Evolutionary conservation across 2,329 filamentous ascomycete genomes (phyloP).

Genomic region (Conoideocrella luteorostrata): DNA sequence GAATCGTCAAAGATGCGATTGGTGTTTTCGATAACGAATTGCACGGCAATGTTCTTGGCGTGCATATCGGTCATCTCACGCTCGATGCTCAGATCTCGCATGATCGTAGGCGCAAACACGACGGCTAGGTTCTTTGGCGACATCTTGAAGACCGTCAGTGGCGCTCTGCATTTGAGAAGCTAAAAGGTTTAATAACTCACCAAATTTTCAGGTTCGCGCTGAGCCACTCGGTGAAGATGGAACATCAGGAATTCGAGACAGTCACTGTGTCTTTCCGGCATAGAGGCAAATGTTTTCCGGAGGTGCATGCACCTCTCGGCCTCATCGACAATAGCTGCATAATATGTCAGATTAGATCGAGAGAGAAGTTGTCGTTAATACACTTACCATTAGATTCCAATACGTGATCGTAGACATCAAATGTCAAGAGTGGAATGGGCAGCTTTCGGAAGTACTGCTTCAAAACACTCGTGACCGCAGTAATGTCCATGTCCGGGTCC

Average conservation of each 20-base stretch:
- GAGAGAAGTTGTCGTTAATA: neutral
- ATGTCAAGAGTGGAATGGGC: conserved; percentile 83
- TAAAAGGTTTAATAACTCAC: conserved; percentile 38
- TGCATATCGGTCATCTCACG: conserved; percentile 96
- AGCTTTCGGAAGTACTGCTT: conserved; percentile 98
- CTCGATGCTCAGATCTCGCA: conserved; percentile 83
- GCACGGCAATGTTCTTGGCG: conserved; percentile 83
- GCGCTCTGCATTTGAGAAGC: too few relatives aligned
- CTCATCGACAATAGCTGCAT: conserved; percentile 55
- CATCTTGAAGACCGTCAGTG: conserved; percentile 54
- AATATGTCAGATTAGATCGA: neutral
- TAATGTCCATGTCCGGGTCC: conserved; percentile 89
- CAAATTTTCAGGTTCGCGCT: conserved; percentile 76
- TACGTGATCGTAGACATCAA: conserved; percentile 83
- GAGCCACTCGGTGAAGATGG: conserved; percentile 82
- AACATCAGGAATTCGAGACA: conserved; percentile 91
- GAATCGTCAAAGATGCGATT: conserved; percentile 65
- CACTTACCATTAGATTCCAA: conserved; percentile 70
- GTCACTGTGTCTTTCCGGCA: conserved; percentile 80
- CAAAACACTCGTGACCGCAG: conserved; percentile 87
- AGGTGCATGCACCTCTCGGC: conserved; percentile 65
- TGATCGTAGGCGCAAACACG: conserved; percentile 95
- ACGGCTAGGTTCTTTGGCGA: conserved; percentile 93
- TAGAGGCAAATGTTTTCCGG: conserved; percentile 64
- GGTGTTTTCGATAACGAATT: conserved; percentile 89